Conservation (phyloP, 306 rosid species). For the Hippophae rhamnoides region DNA sequence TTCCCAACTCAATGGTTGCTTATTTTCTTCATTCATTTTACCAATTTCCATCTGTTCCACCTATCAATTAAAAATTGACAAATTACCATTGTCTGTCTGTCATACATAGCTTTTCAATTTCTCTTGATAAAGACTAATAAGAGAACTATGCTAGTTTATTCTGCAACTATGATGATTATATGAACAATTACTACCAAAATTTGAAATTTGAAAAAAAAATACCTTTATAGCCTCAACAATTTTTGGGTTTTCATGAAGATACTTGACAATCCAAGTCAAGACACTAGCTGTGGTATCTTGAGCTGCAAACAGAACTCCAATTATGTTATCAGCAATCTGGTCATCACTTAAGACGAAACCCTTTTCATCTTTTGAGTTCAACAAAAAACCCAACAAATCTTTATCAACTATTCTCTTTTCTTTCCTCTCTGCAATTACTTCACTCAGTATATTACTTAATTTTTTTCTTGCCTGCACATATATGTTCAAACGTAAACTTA, state of each 20-base stretch:
- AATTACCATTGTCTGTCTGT: neutral
- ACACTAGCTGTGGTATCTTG: constrained; percentile 90
- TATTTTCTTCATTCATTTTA: constrained; percentile 35
- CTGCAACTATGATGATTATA: neutral
- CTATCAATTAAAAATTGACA: constrained; percentile 25
- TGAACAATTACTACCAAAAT: neutral
- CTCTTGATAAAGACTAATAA: neutral
- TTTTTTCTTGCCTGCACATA: constrained; percentile 55
- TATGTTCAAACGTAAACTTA: neutral
- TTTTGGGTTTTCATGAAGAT: constrained; percentile 66
- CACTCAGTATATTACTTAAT: constrained; percentile 44
- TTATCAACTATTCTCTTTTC: constrained; percentile 42
- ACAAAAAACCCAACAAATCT: constrained; percentile 53
- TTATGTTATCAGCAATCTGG: constrained; percentile 74
- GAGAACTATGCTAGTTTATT: neutral
- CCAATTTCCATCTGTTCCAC: constrained; percentile 55
- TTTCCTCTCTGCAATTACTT: constrained; percentile 55
- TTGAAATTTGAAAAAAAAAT: neutral
- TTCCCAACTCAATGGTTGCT: constrained; percentile 48
- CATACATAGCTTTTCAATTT: neutral
- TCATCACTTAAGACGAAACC: constrained; percentile 49
- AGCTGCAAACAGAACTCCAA: constrained; percentile 92
- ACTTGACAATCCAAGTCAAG: constrained; percentile 83
- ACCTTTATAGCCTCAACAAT: constrained; percentile 77
- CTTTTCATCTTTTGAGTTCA: constrained; percentile 47